Evolutionary conservation across 768 basidiomycete species (phyloP).

Genomic region (Wakefieldia striispora): DNA sequence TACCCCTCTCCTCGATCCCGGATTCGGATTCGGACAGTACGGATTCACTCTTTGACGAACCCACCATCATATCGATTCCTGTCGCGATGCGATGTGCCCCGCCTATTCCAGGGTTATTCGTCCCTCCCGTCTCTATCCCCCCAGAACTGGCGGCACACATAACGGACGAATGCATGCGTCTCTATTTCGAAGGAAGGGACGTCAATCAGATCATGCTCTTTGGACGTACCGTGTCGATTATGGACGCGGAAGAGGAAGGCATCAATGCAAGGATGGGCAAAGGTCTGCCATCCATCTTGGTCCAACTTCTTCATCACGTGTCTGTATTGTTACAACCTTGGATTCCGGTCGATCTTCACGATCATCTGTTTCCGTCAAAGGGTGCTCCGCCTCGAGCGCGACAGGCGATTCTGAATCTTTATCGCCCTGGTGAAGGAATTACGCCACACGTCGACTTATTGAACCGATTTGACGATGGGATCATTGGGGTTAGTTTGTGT

Average conservation of each 20-base stretch:
- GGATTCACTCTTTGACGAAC: slow-evolving; percentile 55
- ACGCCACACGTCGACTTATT: slow-evolving; percentile 85
- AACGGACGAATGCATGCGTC: slow-evolving; percentile 49
- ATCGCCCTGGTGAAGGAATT: slow-evolving; percentile 88
- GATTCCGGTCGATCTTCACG: slow-evolving; percentile 49
- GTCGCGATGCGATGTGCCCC: slow-evolving; percentile 40
- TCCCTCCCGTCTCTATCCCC: slow-evolving; percentile 50
- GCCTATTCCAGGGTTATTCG: slow-evolving; percentile 64
- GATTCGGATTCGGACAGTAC: slow-evolving; percentile 24
- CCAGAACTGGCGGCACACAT: slow-evolving; percentile 49
- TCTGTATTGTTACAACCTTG: slow-evolving; percentile 45
- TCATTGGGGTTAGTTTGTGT: slow-evolving; percentile 81
- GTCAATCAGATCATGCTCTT: slow-evolving; percentile 91
- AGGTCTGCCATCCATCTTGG: slow-evolving; percentile 57
- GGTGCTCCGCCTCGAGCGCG: slow-evolving; percentile 47
- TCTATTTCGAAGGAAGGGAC: slow-evolving; percentile 49
- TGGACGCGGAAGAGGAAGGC: slow-evolving; percentile 10
- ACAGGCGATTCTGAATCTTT: slow-evolving; percentile 89
- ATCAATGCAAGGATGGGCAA: slow-evolving; percentile 25
- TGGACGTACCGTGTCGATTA: slow-evolving; percentile 39
- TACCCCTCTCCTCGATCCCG: background rate
- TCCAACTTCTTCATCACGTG: slow-evolving; percentile 50
- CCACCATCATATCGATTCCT: slow-evolving; percentile 13
- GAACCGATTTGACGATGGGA: slow-evolving; percentile 82
- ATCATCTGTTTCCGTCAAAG: slow-evolving; percentile 57